Evolutionary conservation across 2,329 filamentous ascomycete genomes (phyloP).

Genomic region (Cladosporium phlei): DNA sequence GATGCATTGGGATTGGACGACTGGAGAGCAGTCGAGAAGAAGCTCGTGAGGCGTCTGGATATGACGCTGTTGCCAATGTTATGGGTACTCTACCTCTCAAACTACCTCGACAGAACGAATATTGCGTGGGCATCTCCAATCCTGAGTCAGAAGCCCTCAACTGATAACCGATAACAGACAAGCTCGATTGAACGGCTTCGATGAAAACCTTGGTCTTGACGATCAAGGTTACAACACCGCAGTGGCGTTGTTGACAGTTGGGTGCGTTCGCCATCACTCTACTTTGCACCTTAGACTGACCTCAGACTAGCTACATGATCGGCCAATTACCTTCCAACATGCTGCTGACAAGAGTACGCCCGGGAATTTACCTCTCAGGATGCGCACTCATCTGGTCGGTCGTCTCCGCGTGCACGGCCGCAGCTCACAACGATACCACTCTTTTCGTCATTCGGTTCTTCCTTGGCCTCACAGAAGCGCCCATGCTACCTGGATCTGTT

Average conservation of each 20-base stretch:
- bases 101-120: slow-evolving; percentile 2
- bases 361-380: slow-evolving; percentile 38
- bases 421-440: slow-evolving; percentile 22
- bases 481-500: slow-evolving; percentile 3
- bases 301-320: slow-evolving; percentile 30
- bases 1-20: background rate
- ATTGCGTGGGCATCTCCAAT: background rate
- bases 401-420: slow-evolving; percentile 22
- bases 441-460: slow-evolving; percentile 23
- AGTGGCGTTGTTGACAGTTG: background rate
- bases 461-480: slow-evolving; percentile 18
- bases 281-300: background rate
- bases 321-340: slow-evolving; percentile 42
- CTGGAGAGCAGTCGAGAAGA: background rate
- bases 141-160: no score
- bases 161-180: background rate
- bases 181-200: slow-evolving; percentile 1
- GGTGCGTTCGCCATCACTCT: background rate
- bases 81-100: background rate
- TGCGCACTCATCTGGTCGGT: slow-evolving; percentile 32
- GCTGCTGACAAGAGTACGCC: slow-evolving; percentile 41
- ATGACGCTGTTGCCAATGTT: slow-evolving; percentile 3
- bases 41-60: slow-evolving; percentile 5
- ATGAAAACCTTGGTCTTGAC: background rate
- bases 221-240: slow-evolving; percentile 5